Evolutionary conservation across 1,284 basidiomycete species (phyloP).

Genomic region (Ustilago hordei): DNA sequence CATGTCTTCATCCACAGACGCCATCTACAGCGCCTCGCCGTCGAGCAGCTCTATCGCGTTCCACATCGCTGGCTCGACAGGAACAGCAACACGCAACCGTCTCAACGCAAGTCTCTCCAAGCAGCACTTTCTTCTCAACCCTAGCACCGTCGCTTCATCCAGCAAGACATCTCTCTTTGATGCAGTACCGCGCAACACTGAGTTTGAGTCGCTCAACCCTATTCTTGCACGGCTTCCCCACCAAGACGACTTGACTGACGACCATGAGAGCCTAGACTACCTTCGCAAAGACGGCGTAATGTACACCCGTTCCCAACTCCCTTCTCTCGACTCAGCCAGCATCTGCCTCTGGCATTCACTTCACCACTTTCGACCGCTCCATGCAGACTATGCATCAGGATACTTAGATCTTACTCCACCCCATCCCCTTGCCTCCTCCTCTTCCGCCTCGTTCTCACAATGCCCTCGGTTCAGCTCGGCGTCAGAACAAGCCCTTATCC

Average conservation of each 20-base stretch:
- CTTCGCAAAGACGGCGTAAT: constrained; percentile 20
- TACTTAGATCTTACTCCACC: constrained; percentile 44
- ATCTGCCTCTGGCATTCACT: constrained; percentile 51
- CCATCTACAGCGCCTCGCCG: neutral
- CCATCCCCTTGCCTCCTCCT: constrained; percentile 23
- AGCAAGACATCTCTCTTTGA: constrained; percentile 35
- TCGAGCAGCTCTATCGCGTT: neutral
- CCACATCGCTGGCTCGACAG: constrained; percentile 21
- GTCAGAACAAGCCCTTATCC: constrained; percentile 9
- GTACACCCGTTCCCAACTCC: constrained; percentile 55
- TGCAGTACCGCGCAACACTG: constrained; percentile 48
- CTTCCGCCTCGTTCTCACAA: neutral
- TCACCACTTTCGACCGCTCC: constrained; percentile 51
- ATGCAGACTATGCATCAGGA: constrained; percentile 52
- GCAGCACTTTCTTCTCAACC: constrained; percentile 43
- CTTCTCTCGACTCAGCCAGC: constrained; percentile 43
- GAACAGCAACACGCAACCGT: constrained; percentile 24
- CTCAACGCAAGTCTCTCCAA: constrained; percentile 28
- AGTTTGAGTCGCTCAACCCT: constrained; percentile 49
- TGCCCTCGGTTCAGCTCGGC: constrained; percentile 52
- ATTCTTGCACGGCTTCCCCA: constrained; percentile 53
- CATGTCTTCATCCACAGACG: constrained; percentile 3
- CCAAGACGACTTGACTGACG: constrained; percentile 8
- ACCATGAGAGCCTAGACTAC: constrained; percentile 28
- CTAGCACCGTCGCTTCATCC: constrained; percentile 13